A percentile compares a stretch with the other conserved stretches of the same genome.
phyloP scores from a whole-genome alignment of 2,329 filamentous ascomycete genomes.

The Bipolaris zeicola region DNA sequence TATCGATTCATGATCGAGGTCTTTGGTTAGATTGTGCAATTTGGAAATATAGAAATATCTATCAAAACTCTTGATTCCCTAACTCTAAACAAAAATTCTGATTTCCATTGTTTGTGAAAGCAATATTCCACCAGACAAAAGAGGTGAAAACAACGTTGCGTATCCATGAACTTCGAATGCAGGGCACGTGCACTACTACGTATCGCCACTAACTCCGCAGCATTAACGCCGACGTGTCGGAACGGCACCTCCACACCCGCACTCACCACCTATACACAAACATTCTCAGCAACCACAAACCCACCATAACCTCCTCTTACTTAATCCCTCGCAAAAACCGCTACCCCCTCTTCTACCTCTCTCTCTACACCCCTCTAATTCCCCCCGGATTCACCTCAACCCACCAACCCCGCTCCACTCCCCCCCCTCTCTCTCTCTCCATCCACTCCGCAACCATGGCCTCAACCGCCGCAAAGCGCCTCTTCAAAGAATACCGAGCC shows the following conservation, averaged over 20 bases:
- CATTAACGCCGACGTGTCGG: conserved; percentile 21
- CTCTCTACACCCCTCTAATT: no score
- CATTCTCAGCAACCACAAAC: neutral
- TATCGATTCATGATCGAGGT: conserved; percentile 66
- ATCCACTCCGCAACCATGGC: conserved; percentile 47
- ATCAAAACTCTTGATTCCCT: no score
- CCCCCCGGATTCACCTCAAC: neutral
- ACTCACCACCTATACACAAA: neutral
- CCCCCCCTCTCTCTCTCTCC: neutral
- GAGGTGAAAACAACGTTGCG: neutral
- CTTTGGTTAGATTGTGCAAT: conserved; percentile 51
- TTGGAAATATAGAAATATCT: no score
- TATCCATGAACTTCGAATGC: no score
- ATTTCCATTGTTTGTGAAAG: neutral
- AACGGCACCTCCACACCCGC: neutral
- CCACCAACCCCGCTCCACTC: neutral
- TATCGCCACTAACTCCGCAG: conserved; percentile 8
- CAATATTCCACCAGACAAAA: neutral
- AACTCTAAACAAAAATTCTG: no score
- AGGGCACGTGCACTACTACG: conserved; percentile 6
- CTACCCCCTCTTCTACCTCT: no score
- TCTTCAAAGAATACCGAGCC: conserved; percentile 94
- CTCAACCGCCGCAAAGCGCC: conserved; percentile 69
- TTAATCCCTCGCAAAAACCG: neutral
- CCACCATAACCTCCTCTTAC: neutral